Conservation (phyloP, 129 eudicot genomes). For the Pittosporum tobira region DNA sequence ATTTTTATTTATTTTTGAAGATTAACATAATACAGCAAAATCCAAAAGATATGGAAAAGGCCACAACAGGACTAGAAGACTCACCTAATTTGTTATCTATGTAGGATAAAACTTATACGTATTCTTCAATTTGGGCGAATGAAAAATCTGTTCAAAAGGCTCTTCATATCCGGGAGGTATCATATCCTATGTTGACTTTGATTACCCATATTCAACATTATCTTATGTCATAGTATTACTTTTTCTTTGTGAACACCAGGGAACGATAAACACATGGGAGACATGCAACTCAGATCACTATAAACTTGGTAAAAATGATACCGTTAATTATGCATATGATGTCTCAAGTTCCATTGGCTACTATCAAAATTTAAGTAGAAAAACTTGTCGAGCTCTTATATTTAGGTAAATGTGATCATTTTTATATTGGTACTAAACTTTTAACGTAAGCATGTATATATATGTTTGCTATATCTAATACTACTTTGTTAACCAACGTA, state of each 20-base stretch:
- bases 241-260: not conserved
- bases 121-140: slow-evolving; percentile 11
- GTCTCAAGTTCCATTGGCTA: not conserved
- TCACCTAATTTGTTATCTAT: not conserved
- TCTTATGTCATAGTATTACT: too few species aligned
- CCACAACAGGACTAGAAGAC: too few species aligned
- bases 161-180: slow-evolving; percentile 12
- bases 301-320: not conserved
- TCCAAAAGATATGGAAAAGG: too few species aligned
- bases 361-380: not conserved
- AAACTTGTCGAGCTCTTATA: not conserved
- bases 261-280: not conserved
- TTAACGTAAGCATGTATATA: too few species aligned
- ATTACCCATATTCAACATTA: too few species aligned
- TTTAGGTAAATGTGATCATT: not conserved
- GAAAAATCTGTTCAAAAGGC: slow-evolving; percentile 13
- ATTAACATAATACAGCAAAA: not conserved
- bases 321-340: not conserved
- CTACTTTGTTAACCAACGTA: too few species aligned
- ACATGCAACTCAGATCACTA: not conserved
- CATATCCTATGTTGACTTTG: too few species aligned
- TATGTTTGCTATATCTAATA: too few species aligned
- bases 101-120: not conserved
- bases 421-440: too few species aligned
- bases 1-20: too few species aligned